These are phyloP conservation scores for Acrasis kona DNA, from an alignment of 78 protist species.

Conservation along the genomic window DNA sequence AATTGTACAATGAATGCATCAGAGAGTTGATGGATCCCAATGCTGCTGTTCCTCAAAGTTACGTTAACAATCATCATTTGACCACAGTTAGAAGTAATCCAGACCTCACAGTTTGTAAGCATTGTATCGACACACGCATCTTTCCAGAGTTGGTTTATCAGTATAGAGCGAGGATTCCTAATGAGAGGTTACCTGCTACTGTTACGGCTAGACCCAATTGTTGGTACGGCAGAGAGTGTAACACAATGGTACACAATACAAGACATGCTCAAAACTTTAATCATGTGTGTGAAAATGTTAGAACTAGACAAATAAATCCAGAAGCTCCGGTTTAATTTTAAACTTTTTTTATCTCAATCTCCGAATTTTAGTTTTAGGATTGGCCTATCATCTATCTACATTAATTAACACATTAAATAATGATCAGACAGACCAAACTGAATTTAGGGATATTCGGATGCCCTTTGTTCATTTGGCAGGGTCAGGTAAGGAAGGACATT, in stretches of 20 bases:
- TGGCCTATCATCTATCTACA: too few relatives aligned
- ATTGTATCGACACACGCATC: neutral
- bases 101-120: too few relatives aligned
- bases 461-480: too few relatives aligned
- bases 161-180: slow-evolving; percentile 22
- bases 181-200: slow-evolving; percentile 26
- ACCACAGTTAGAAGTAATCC: too few relatives aligned
- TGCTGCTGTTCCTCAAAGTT: neutral
- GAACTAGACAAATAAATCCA: too few relatives aligned
- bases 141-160: slow-evolving; percentile 17
- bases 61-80: neutral
- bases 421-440: too few relatives aligned
- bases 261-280: slow-evolving; percentile 35
- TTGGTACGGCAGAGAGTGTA: slow-evolving; percentile 39
- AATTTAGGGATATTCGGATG: too few relatives aligned
- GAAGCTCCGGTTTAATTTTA: too few relatives aligned
- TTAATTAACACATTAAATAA: too few relatives aligned
- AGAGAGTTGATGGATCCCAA: neutral
- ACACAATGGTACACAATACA: slow-evolving; percentile 32
- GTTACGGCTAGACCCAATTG: slow-evolving; percentile 27
- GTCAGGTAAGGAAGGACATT: too few relatives aligned
- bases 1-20: slow-evolving; percentile 3
- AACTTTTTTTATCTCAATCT: too few relatives aligned
- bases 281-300: slow-evolving; percentile 40
- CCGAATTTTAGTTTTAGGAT: too few relatives aligned